Evolutionary conservation across 805 yeast genomes (phyloP).

Genomic region (Starmera amethionina): DNA sequence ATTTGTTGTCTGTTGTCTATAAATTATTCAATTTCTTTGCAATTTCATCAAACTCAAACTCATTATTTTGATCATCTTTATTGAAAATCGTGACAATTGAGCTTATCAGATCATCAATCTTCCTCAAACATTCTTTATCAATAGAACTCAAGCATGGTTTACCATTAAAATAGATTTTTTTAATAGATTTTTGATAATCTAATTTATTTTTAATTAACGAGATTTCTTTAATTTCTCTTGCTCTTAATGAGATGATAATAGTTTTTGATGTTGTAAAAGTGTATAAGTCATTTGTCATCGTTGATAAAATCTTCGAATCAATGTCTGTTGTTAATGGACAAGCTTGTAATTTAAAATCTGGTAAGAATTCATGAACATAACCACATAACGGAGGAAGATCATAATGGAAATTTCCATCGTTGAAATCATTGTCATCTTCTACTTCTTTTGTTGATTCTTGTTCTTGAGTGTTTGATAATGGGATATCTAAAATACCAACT

Average conservation of each 20-base stretch:
- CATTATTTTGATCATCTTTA: background rate
- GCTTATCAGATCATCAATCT: constrained; percentile 7
- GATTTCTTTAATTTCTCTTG: constrained; percentile 28
- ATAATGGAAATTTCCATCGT: constrained; percentile 2
- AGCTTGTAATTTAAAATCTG: constrained; percentile 36
- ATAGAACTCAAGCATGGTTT: constrained; percentile 3
- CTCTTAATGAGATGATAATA: constrained; percentile 23
- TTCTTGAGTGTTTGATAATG: constrained; percentile 6
- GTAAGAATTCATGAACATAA: constrained; percentile 13
- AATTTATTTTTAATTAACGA: constrained; percentile 13
- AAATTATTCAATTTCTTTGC: background rate
- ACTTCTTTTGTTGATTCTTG: background rate
- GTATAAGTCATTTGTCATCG: constrained; percentile 45
- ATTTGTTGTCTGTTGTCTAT: background rate
- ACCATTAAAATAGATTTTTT: constrained; percentile 6
- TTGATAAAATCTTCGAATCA: constrained; percentile 34
- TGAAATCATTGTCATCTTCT: background rate
- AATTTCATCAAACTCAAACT: background rate
- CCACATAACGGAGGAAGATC: constrained; percentile 21
- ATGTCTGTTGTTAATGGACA: constrained; percentile 41
- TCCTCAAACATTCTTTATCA: constrained; percentile 3
- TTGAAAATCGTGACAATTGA: background rate
- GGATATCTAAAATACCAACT: constrained; percentile 21
- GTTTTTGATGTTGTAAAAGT: constrained; percentile 15
- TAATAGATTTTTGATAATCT: constrained; percentile 3